Conservation (phyloP, 2,329 filamentous ascomycete genomes). For the Elsinoe ampelina region DNA sequence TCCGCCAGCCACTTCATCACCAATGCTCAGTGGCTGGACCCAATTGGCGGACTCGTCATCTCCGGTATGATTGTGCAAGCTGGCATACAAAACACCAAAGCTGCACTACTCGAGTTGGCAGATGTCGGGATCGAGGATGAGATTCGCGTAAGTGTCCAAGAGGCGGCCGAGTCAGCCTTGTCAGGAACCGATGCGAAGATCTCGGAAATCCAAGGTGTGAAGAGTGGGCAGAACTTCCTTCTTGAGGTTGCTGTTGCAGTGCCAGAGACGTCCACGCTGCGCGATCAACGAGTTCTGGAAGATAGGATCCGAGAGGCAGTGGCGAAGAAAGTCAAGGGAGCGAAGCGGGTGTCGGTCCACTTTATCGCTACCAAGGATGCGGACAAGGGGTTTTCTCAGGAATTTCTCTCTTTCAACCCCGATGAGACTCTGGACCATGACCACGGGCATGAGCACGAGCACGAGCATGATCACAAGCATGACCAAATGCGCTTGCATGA, state of each 20-base stretch:
- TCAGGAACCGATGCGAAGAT: constrained; percentile 28
- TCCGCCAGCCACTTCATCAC: constrained; percentile 78
- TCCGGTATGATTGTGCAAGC: constrained; percentile 89
- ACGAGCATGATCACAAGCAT: constrained; percentile 15
- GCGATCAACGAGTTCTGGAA: constrained; percentile 61
- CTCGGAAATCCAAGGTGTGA: constrained; percentile 72
- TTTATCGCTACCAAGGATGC: constrained; percentile 63
- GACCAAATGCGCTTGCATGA: neutral
- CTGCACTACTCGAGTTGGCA: constrained; percentile 78
- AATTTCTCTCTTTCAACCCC: constrained; percentile 39
- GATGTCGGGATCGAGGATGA: constrained; percentile 83
- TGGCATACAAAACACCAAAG: constrained; percentile 74
- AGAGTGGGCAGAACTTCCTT: constrained; percentile 92
- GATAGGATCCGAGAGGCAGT: constrained; percentile 61
- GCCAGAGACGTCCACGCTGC: constrained; percentile 65
- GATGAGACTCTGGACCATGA: constrained; percentile 21
- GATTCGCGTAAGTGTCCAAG: constrained; percentile 61
- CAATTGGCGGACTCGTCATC: constrained; percentile 84
- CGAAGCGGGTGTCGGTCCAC: constrained; percentile 71
- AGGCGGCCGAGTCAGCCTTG: constrained; percentile 54
- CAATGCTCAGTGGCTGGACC: constrained; percentile 86
- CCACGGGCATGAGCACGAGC: constrained; percentile 21
- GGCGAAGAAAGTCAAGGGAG: constrained; percentile 69
- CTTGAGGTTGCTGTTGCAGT: constrained; percentile 82
- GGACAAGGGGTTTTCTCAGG: constrained; percentile 57